phyloP scores from a whole-genome alignment of 805 yeast genomes.

The Priceomyces castillae region DNA sequence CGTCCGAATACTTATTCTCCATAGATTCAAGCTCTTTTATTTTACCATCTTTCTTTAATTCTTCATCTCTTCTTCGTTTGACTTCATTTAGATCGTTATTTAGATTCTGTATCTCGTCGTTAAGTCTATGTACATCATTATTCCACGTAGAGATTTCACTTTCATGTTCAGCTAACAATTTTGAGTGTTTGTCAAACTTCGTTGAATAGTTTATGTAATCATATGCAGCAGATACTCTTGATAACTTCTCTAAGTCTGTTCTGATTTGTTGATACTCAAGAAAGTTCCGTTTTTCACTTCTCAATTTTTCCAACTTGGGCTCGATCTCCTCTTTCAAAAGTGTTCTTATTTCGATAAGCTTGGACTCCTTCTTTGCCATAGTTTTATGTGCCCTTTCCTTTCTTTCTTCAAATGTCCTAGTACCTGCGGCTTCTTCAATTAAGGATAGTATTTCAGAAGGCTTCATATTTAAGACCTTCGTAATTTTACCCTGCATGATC shows the following conservation, averaged over 20 bases:
- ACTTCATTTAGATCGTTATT: slow-evolving; percentile 58
- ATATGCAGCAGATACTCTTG: slow-evolving; percentile 74
- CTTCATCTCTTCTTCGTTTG: slow-evolving; percentile 52
- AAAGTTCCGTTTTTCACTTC: slow-evolving; percentile 78
- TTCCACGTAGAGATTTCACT: slow-evolving; percentile 40
- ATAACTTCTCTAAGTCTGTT: slow-evolving; percentile 70
- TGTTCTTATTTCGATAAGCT: slow-evolving; percentile 71
- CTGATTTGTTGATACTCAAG: slow-evolving; percentile 85
- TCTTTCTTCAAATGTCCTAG: slow-evolving; percentile 91
- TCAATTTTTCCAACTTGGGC: slow-evolving; percentile 79
- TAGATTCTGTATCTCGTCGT: slow-evolving; percentile 55
- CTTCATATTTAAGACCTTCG: slow-evolving; percentile 95
- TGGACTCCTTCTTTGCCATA: slow-evolving; percentile 86
- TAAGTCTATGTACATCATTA: slow-evolving; percentile 43
- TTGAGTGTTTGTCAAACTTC: slow-evolving; percentile 43
- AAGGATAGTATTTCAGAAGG: slow-evolving; percentile 85
- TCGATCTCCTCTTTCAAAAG: slow-evolving; percentile 83
- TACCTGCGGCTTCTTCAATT: slow-evolving; percentile 98
- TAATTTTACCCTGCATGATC: slow-evolving; percentile 98
- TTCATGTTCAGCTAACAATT: slow-evolving; percentile 41
- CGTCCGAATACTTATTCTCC: slow-evolving; percentile 58
- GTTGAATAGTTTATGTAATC: slow-evolving; percentile 51
- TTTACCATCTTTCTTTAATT: slow-evolving; percentile 57
- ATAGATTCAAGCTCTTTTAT: slow-evolving; percentile 56
- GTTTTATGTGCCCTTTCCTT: slow-evolving; percentile 89